Evolutionary conservation across 495 filamentous ascomycete species (phyloP).

Genomic region (Delitschia confertaspora): DNA sequence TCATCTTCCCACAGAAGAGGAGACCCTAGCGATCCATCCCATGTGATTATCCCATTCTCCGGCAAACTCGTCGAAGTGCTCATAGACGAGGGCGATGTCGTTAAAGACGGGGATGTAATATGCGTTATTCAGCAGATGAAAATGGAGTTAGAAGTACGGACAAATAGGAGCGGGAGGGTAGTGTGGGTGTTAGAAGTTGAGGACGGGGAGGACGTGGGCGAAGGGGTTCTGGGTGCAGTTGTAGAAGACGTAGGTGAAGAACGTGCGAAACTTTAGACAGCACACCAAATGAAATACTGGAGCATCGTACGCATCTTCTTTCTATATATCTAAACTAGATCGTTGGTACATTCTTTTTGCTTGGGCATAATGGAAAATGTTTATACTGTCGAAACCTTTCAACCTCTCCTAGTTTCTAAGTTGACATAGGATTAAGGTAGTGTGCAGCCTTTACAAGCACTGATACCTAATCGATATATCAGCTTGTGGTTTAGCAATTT

Average conservation of each 20-base stretch:
- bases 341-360: no score
- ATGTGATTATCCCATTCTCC: constrained; percentile 50
- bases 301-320: no score
- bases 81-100: constrained; percentile 45
- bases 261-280: no score
- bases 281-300: no score
- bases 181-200: constrained; percentile 50
- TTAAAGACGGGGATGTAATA: constrained; percentile 47
- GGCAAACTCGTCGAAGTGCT: constrained; percentile 52
- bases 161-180: constrained; percentile 41
- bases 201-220: constrained; percentile 52
- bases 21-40: constrained; percentile 42
- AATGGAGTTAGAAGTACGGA: constrained; percentile 55
- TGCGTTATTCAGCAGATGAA: constrained; percentile 60
- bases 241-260: constrained; percentile 40
- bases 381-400: no score
- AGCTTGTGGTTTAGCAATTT: no score
- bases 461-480: no score
- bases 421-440: no score
- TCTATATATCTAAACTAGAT: no score
- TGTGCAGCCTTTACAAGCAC: no score
- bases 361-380: no score
- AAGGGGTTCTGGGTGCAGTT: constrained; percentile 48
- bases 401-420: no score
- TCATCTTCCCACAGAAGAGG: constrained; percentile 45